Evolutionary conservation across 2,329 filamentous ascomycete species (phyloP), one percentile per base, ranked within the genome.

Genomic region (Cordyceps fumosorosea): DNA sequence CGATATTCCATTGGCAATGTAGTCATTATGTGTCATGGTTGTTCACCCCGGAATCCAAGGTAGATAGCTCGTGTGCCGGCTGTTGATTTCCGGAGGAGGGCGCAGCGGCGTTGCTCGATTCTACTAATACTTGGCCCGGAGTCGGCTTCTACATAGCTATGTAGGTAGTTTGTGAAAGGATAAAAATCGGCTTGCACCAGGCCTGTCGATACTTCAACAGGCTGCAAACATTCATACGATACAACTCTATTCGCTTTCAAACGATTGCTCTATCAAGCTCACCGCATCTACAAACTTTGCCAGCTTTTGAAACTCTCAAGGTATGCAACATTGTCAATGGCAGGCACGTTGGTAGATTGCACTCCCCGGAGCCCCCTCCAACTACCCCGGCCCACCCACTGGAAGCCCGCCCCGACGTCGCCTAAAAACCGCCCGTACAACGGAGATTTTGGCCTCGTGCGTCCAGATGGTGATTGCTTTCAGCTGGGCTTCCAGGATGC

Each of bases 1-100:
- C 42, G 22, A 32, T 14, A 18, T n/a, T 18, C 34, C 14, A 42
- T 37, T 60, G 48, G 57, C 37, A 60, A 45, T 32, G 57, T 8
- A 44, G 47, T 60, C 57, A 60, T 60, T 44, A 60, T 60, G 57
- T 60, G 57, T 60, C 57, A 60, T 60, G 1, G 37, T 22, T 22
- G 37, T 32, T 44, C 37, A 45, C n/a, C 48, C 48, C 47, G 37
- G 56, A 22, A 59, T 59, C 34, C 29, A 20, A n/a, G 40, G 16
- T n/a, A 18, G 16, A 5, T 42, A 42, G 34, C 6, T 12, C 10
- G 20, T 22, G 54, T 20, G 5, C 18, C 40, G 26, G 10, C 24
- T 45, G 26, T 26, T 47, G 32, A 22, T 58, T 42, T 58, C 34
- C 32, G 45, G 45, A 58, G 44, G 55, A 24, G 55, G 55, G 55